Conservation (phyloP, 805 yeast genomes). For the Metschnikowia noctiluminum region DNA sequence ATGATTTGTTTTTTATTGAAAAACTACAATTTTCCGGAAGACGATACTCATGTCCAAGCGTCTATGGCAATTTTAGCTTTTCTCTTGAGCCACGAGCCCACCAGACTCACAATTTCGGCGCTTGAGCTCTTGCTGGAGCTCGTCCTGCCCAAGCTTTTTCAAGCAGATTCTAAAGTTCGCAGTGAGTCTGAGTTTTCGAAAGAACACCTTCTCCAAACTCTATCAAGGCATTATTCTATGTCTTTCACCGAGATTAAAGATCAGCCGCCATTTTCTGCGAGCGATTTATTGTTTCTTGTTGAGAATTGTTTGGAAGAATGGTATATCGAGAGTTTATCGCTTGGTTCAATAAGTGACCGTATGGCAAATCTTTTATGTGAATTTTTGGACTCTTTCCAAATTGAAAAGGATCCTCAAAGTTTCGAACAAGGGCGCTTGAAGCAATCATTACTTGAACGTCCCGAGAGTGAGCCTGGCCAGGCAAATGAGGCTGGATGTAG, state of each 20-base stretch:
- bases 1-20: conserved; percentile 58
- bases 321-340: conserved; percentile 17
- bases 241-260: too few relatives aligned
- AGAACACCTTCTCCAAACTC: too few relatives aligned
- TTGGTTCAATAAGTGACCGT: conserved; percentile 14
- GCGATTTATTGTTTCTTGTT: conserved; percentile 7
- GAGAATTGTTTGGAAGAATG: conserved; percentile 18
- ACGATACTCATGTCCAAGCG: conserved; percentile 78
- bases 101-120: conserved; percentile 35
- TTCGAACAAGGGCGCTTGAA: conserved; percentile 12
- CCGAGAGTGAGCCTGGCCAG: conserved; percentile 1
- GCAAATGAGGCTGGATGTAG: background rate
- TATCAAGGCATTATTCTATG: too few relatives aligned
- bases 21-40: conserved; percentile 76
- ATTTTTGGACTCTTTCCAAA: conserved; percentile 22
- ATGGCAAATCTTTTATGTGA: conserved; percentile 19
- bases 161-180: background rate
- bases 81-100: conserved; percentile 25
- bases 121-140: conserved; percentile 44
- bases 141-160: conserved; percentile 63
- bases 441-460: conserved; percentile 15
- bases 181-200: too few relatives aligned
- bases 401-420: conserved; percentile 1
- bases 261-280: too few relatives aligned
- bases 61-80: conserved; percentile 63